These are phyloP conservation scores for Metschnikowia shivogae DNA, from an alignment of 805 yeast species.

Conservation along the genomic window DNA sequence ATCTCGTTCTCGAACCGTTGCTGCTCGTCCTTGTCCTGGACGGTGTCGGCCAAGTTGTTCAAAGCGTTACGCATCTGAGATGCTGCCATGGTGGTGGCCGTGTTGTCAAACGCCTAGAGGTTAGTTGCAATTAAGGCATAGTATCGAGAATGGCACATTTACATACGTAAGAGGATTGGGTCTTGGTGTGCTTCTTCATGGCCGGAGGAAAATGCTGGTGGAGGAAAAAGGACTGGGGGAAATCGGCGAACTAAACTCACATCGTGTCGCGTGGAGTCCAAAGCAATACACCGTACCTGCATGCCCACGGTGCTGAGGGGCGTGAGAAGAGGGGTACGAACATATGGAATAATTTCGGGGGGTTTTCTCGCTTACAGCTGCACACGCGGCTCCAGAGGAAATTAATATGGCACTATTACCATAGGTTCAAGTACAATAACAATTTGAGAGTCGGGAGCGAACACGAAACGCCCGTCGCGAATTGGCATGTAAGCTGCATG, in stretches of 20 bases:
- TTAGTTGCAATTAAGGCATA: conserved; percentile 3
- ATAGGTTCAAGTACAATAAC: neutral
- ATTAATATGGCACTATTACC: neutral
- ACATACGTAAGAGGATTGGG: conserved; percentile 68
- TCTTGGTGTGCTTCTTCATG: conserved; percentile 58
- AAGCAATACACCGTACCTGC: conserved; percentile 3
- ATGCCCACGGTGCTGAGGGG: neutral
- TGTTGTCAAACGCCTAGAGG: conserved; percentile 83
- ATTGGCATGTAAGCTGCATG: conserved; percentile 3
- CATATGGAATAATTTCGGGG: neutral
- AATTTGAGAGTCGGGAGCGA: neutral
- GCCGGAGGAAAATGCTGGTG: neutral
- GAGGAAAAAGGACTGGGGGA: conserved; percentile 1
- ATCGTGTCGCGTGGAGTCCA: conserved; percentile 1
- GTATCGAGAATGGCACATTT: neutral
- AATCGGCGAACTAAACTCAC: conserved; percentile 1
- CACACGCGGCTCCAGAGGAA: neutral
- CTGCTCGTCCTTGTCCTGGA: conserved; percentile 46
- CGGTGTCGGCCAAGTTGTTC: conserved; percentile 84
- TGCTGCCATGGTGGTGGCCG: conserved; percentile 92
- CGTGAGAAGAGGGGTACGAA: conserved; percentile 1
- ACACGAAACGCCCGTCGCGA: conserved; percentile 1
- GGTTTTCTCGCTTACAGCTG: no score
- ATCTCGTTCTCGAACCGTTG: conserved; percentile 77
- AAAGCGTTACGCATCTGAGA: conserved; percentile 96